A percentile compares a stretch with the other conserved stretches of the same genome.
phyloP scores from a whole-genome alignment of 192 early-diverging fungal genomes.

The Obelidium mucronatum region DNA sequence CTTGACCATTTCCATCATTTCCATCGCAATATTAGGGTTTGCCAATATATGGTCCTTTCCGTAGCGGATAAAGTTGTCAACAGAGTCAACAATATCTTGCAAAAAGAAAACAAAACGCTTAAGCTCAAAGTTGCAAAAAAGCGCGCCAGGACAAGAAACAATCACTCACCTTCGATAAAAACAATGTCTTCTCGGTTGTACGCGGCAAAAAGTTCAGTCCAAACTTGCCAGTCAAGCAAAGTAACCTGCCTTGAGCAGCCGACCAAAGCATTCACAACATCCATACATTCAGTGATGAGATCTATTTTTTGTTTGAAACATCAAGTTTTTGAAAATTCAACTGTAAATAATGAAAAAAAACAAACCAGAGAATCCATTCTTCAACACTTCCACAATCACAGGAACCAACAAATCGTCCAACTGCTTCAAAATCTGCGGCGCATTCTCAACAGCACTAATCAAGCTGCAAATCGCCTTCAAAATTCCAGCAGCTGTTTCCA shows the following conservation, averaged over 20 bases:
- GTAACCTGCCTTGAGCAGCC: constrained; percentile 73
- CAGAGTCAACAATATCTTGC: constrained; percentile 82
- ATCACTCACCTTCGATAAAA: constrained; percentile 20
- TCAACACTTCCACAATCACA: constrained; percentile 78
- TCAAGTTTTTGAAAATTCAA: no score
- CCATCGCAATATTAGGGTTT: constrained; percentile 76
- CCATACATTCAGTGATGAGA: constrained; percentile 79
- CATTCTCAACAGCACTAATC: constrained; percentile 81
- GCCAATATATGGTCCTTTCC: constrained; percentile 79
- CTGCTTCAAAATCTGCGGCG: constrained; percentile 78
- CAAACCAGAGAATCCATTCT: constrained; percentile 72
- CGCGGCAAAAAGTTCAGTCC: constrained; percentile 67
- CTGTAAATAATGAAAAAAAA: not conserved
- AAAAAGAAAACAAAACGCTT: not conserved
- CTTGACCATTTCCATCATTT: constrained; percentile 81
- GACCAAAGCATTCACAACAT: constrained; percentile 86
- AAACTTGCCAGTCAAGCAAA: constrained; percentile 76
- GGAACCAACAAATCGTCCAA: constrained; percentile 83
- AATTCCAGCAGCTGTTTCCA: constrained; percentile 40
- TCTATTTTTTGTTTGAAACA: constrained; percentile 76
- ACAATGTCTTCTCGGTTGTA: constrained; percentile 71
- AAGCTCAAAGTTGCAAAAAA: not conserved
- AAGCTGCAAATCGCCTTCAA: constrained; percentile 90
- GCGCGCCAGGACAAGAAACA: not conserved
- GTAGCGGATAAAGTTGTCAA: constrained; percentile 91